These are phyloP conservation scores for Toxoplasma gondii DNA, from an alignment of 169 alveolate genomes.

Conservation along the genomic window DNA sequence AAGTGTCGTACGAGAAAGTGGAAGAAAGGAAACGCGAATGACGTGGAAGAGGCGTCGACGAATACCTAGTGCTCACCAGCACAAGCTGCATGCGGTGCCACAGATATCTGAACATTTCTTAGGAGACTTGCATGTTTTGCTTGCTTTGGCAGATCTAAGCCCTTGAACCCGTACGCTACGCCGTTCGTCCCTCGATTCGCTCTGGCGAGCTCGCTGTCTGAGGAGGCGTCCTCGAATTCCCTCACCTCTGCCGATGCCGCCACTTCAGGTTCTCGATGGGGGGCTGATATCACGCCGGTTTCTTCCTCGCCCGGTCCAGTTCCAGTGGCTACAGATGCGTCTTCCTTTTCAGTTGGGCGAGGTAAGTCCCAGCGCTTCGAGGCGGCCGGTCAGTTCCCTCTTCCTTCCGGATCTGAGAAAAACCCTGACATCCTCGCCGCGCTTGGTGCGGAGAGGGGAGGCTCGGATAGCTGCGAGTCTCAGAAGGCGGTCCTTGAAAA, in stretches of 20 bases:
- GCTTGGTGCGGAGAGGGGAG: too few species aligned
- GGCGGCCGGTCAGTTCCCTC: too few species aligned
- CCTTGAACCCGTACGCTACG: slow-evolving; percentile 31
- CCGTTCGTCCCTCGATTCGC: slow-evolving; percentile 33
- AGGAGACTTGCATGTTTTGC: neutral
- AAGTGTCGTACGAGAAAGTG: too few species aligned
- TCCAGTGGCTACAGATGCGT: neutral
- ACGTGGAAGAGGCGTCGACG: too few species aligned
- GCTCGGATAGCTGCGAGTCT: too few species aligned
- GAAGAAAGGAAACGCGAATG: too few species aligned
- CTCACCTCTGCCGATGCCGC: neutral
- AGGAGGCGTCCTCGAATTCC: neutral
- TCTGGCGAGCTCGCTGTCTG: neutral
- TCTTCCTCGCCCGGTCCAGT: neutral
- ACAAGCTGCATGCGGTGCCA: neutral
- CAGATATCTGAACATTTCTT: neutral
- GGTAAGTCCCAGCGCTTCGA: too few species aligned
- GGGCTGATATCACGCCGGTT: neutral
- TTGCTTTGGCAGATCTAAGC: neutral
- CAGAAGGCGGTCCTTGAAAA: too few species aligned
- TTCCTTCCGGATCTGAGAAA: too few species aligned
- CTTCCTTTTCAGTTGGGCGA: too few species aligned
- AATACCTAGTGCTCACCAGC: neutral
- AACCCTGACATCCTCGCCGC: too few species aligned
- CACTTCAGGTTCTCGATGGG: neutral